These are phyloP conservation scores for Neoarthrinium moseri DNA, from an alignment of 2,329 filamentous ascomycete species.

Conservation along the genomic window DNA sequence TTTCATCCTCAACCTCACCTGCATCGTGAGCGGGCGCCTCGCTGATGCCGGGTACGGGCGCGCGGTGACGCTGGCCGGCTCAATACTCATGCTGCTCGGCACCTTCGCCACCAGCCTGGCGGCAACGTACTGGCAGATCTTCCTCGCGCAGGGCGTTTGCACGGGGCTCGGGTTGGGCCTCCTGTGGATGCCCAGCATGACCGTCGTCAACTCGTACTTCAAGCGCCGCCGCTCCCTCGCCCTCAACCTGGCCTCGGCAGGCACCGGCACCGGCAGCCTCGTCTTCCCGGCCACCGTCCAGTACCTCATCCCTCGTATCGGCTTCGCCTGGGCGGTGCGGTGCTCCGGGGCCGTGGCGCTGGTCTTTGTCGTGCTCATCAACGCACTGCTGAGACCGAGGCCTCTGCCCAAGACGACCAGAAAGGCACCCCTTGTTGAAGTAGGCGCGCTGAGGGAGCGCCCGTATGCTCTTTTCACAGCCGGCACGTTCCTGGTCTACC, in stretches of 20 bases:
- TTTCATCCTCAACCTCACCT: constrained; percentile 31
- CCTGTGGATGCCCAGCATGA: constrained; percentile 51
- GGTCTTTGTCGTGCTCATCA: constrained; percentile 36
- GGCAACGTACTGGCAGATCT: constrained; percentile 37
- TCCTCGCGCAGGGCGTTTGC: constrained; percentile 46
- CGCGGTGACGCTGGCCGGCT: constrained; percentile 25
- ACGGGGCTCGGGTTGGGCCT: constrained; percentile 48
- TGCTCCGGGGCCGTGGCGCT: constrained; percentile 60
- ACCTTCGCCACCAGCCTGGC: constrained; percentile 36
- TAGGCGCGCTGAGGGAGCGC: constrained; percentile 46
- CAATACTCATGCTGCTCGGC: constrained; percentile 36
- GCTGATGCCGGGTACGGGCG: constrained; percentile 32
- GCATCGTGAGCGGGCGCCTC: constrained; percentile 27
- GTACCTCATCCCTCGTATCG: constrained; percentile 58
- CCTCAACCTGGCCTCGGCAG: constrained; percentile 57
- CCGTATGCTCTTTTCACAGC: constrained; percentile 42
- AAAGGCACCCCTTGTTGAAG: constrained; percentile 51
- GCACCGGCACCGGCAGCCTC: constrained; percentile 43
- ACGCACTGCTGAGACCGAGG: constrained; percentile 43
- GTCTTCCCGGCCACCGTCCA: constrained; percentile 60
- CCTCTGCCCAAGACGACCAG: constrained; percentile 40
- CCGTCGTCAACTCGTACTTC: constrained; percentile 60
- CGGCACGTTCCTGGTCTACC: constrained; percentile 40
- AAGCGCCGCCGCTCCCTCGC: constrained; percentile 54
- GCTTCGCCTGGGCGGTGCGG: constrained; percentile 65